Evolutionary conservation across 2,329 filamentous ascomycete species (phyloP).

Genomic region (Cladophialophora yegresii): DNA sequence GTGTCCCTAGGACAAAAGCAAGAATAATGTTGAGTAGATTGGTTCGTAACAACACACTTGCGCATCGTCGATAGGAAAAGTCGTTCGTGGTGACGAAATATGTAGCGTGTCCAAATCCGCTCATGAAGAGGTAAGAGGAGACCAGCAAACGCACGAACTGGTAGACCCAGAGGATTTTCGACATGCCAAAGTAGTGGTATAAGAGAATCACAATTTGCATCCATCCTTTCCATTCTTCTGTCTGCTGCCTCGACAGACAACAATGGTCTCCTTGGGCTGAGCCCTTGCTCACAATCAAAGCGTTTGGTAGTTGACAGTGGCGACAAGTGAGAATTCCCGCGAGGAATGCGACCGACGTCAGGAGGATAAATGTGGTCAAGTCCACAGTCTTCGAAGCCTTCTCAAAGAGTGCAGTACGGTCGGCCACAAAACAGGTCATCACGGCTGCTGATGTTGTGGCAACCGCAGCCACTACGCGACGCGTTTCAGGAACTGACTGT

Average conservation of each 20-base stretch:
- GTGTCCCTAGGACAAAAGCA: conserved; percentile 58
- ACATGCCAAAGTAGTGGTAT: conserved; percentile 62
- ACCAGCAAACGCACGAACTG: conserved; percentile 58
- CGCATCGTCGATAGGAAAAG: conserved; percentile 58
- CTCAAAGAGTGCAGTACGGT: conserved; percentile 57
- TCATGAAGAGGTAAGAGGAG: conserved; percentile 63
- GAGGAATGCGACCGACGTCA: conserved; percentile 37
- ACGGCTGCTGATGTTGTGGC: conserved; percentile 36
- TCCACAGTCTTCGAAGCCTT: conserved; percentile 53
- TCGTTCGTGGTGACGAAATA: conserved; percentile 61
- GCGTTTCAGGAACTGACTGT: not conserved
- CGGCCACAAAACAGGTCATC: conserved; percentile 56
- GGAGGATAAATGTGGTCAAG: conserved; percentile 24
- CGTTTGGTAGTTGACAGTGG: not conserved
- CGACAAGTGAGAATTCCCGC: conserved; percentile 18
- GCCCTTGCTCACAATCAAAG: not conserved
- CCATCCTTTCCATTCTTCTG: conserved; percentile 67
- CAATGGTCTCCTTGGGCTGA: not conserved
- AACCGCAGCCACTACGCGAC: not conserved
- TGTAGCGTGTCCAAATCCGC: conserved; percentile 62
- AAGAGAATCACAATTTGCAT: conserved; percentile 61
- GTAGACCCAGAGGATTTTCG: conserved; percentile 55
- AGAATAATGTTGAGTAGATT: conserved; percentile 59
- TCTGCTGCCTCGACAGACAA: conserved; percentile 59
- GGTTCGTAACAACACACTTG: conserved; percentile 57